Conservation (phyloP, 1,139 yeast species). For the Pichia sp. region DNA sequence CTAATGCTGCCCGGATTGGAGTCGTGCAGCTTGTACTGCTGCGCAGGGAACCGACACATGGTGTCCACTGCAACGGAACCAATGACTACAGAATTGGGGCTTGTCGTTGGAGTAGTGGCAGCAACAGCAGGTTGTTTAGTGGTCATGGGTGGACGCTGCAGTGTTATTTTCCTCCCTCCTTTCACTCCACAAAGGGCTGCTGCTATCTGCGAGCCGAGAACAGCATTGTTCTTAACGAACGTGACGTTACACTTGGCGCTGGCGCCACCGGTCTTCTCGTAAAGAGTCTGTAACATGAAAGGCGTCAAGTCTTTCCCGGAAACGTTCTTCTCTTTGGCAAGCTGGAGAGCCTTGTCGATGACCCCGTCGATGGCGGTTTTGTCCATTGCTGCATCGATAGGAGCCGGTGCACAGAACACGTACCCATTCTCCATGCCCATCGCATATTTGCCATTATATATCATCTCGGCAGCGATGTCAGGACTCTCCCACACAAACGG, state of each 20-base stretch:
- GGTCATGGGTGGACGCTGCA: constrained; percentile 9
- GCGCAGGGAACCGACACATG: constrained; percentile 42
- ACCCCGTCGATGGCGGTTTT: constrained; percentile 49
- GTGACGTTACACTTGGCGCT: constrained; percentile 69
- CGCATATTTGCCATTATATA: constrained; percentile 46
- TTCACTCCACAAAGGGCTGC: constrained; percentile 43
- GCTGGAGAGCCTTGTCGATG: constrained; percentile 54
- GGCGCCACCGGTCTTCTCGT: constrained; percentile 61
- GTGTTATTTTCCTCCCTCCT: constrained; percentile 23
- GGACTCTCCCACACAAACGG: constrained; percentile 59
- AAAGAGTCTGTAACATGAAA: constrained; percentile 61
- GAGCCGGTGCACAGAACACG: constrained; percentile 82
- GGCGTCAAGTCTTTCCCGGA: constrained; percentile 79
- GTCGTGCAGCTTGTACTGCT: constrained; percentile 43
- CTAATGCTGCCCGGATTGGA: constrained; percentile 66
- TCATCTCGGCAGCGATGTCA: constrained; percentile 57
- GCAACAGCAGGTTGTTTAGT: not conserved
- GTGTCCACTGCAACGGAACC: constrained; percentile 81
- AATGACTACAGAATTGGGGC: constrained; percentile 41
- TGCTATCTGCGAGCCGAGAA: constrained; percentile 65
- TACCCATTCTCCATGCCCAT: constrained; percentile 63
- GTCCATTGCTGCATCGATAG: constrained; percentile 56
- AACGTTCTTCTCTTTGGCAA: constrained; percentile 53
- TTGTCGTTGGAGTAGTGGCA: not conserved
- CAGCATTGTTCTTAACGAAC: constrained; percentile 76